These are phyloP conservation scores for Carpinus viminea DNA, from an alignment of 306 rosid genomes.

Conservation along the genomic window DNA sequence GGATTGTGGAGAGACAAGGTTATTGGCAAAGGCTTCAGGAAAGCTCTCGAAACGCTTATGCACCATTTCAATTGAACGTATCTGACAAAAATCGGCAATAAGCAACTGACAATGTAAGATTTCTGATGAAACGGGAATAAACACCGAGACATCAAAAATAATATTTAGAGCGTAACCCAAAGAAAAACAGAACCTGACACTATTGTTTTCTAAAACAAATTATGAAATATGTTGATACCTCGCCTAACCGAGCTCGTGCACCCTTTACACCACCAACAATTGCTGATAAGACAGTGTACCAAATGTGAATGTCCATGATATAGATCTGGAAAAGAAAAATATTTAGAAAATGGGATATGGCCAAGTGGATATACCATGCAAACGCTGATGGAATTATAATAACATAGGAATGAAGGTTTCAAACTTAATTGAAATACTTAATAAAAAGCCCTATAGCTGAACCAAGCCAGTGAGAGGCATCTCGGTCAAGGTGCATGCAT, in stretches of 20 bases:
- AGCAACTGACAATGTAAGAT: conserved; percentile 18
- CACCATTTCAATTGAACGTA: conserved; percentile 96
- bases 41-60: conserved; percentile 98
- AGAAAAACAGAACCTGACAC: conserved; percentile 3
- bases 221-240: conserved; percentile 51
- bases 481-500: background rate
- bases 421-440: background rate
- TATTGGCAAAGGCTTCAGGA: conserved; percentile 80
- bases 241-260: conserved; percentile 93
- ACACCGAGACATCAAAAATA: background rate
- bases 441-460: conserved; percentile 16
- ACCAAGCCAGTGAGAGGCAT: background rate
- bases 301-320: conserved; percentile 92
- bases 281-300: conserved; percentile 92
- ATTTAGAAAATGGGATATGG: conserved; percentile 32
- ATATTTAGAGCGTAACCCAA: background rate
- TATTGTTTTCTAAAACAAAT: background rate
- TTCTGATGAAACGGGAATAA: conserved; percentile 3
- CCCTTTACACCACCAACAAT: conserved; percentile 92
- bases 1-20: conserved; percentile 62
- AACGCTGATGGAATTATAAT: conserved; percentile 7
- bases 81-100: conserved; percentile 52
- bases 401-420: background rate
- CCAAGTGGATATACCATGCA: conserved; percentile 7
- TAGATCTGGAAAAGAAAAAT: conserved; percentile 63